These are phyloP conservation scores for Aeminium ludgeri DNA, from an alignment of 495 filamentous ascomycete species.

Conservation along the genomic window DNA sequence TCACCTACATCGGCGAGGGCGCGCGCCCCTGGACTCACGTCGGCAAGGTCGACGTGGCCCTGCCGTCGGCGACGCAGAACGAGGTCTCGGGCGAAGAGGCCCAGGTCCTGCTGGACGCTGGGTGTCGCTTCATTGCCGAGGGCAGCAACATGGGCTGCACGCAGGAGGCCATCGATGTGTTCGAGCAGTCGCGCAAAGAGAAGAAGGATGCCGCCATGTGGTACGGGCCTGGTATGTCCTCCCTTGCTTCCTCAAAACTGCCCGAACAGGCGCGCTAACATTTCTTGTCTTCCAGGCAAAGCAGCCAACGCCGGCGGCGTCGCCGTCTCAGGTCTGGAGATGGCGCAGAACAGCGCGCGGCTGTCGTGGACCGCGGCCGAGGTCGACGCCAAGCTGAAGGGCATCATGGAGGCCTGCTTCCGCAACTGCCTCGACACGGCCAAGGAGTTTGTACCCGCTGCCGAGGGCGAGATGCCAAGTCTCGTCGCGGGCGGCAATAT, in stretches of 20 bases:
- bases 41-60: slow-evolving; percentile 73
- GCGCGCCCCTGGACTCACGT: slow-evolving; percentile 84
- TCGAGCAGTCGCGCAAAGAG: slow-evolving; percentile 62
- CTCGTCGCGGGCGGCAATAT: slow-evolving; percentile 91
- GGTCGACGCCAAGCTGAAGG: slow-evolving; percentile 82
- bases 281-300: slow-evolving; percentile 32
- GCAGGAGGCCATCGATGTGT: slow-evolving; percentile 83
- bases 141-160: slow-evolving; percentile 99
- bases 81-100: slow-evolving; percentile 87
- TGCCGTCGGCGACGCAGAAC: slow-evolving; percentile 93
- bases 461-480: slow-evolving; percentile 70
- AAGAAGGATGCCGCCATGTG: slow-evolving; percentile 64
- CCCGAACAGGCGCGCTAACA: neutral
- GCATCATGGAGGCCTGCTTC: slow-evolving; percentile 91
- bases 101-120: slow-evolving; percentile 55
- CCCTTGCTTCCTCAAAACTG: neutral
- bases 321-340: slow-evolving; percentile 93
- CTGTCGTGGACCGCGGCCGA: slow-evolving; percentile 73
- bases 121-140: slow-evolving; percentile 79
- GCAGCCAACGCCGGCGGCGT: slow-evolving; percentile 97
- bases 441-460: slow-evolving; percentile 61
- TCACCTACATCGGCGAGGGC: slow-evolving; percentile 67
- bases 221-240: slow-evolving; percentile 72
- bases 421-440: slow-evolving; percentile 79
- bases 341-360: slow-evolving; percentile 91